These are phyloP conservation scores for Penicillium sp. DNA, from an alignment of 2,329 filamentous ascomycete species.

Conservation along the genomic window DNA sequence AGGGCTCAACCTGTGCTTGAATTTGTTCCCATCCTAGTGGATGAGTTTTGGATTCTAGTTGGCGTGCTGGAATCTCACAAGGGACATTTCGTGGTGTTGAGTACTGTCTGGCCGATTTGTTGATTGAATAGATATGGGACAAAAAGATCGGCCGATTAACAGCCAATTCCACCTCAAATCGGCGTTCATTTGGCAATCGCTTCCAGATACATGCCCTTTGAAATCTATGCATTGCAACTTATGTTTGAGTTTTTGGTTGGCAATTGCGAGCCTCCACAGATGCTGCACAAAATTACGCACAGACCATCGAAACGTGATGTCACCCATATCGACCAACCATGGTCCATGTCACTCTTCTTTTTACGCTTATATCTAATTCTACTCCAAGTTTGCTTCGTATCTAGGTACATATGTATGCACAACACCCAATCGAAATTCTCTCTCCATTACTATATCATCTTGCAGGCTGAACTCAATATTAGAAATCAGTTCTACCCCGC, in stretches of 20 bases:
- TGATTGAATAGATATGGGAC: background rate
- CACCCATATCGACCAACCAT: constrained; percentile 1
- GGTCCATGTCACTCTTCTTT: constrained; percentile 1
- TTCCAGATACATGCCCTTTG: background rate
- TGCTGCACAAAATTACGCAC: background rate
- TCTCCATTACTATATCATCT: no score
- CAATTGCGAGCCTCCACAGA: background rate
- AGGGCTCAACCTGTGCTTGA: constrained; percentile 19
- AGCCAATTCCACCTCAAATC: background rate
- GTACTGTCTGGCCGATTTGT: background rate
- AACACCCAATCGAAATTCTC: background rate
- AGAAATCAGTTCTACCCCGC: background rate
- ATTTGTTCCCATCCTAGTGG: constrained; percentile 17
- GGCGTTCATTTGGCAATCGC: background rate
- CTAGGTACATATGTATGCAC: background rate
- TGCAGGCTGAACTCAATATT: background rate
- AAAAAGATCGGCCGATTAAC: background rate
- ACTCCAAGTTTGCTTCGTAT: background rate
- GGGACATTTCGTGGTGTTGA: constrained; percentile 5
- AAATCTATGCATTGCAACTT: background rate
- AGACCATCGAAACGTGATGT: constrained; percentile 7
- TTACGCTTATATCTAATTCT: constrained; percentile 4
- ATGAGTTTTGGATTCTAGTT: constrained; percentile 17
- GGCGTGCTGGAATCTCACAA: constrained; percentile 5
- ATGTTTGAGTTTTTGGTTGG: background rate